phyloP scores from a whole-genome alignment of 164 flowering plant genomes.

The Santalum album region DNA sequence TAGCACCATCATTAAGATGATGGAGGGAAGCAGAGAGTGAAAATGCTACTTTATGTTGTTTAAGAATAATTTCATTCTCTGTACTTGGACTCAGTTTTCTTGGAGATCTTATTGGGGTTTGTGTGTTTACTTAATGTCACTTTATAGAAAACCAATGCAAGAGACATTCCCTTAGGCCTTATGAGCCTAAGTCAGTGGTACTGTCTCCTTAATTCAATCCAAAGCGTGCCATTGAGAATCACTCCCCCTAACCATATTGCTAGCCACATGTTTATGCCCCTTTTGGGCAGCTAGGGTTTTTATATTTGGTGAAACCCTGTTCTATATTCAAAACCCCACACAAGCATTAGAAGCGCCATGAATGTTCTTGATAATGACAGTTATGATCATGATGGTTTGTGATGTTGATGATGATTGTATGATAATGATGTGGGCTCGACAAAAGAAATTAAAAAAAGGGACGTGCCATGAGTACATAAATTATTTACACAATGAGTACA shows the following conservation, averaged over 20 bases:
- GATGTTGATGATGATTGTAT: not conserved
- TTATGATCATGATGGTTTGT: not conserved
- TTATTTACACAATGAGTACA: too few relatives aligned
- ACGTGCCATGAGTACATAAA: too few relatives aligned
- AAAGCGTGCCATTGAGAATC: slow-evolving; percentile 76
- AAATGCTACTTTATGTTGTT: slow-evolving; percentile 22
- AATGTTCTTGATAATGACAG: not conserved
- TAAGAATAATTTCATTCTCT: slow-evolving; percentile 9
- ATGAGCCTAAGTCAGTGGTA: slow-evolving; percentile 41
- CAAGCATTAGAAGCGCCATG: not conserved
- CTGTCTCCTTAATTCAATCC: slow-evolving; percentile 82
- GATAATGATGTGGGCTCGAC: too few relatives aligned
- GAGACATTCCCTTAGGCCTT: slow-evolving; percentile 58
- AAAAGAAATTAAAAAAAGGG: too few relatives aligned
- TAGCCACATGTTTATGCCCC: slow-evolving; percentile 48
- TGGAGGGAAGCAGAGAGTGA: slow-evolving; percentile 34
- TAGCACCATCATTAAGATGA: slow-evolving; percentile 55
- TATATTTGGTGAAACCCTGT: not conserved
- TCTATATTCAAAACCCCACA: not conserved
- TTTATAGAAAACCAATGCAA: slow-evolving; percentile 27
- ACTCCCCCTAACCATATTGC: slow-evolving; percentile 46
- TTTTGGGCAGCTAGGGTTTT: slow-evolving; percentile 16
- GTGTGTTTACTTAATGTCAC: slow-evolving; percentile 1
- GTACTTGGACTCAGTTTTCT: slow-evolving; percentile 25
- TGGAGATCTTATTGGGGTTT: slow-evolving; percentile 15